Conservation (phyloP, 164 flowering plant genomes). For the Nymphaea thermarum region DNA sequence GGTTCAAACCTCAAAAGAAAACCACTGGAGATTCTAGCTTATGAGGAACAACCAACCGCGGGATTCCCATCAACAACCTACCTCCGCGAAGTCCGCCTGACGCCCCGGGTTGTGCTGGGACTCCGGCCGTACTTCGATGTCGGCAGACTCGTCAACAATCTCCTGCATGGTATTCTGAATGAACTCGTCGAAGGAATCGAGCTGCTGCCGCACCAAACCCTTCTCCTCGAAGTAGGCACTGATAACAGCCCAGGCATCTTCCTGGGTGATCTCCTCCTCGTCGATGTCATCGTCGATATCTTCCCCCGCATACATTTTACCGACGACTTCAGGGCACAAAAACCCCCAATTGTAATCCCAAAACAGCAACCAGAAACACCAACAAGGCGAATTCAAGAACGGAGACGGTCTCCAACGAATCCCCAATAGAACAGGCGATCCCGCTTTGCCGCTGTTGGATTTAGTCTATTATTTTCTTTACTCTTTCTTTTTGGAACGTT, state of each 20-base stretch:
- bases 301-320: conserved; percentile 20
- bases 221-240: conserved; percentile 95
- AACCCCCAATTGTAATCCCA: not conserved
- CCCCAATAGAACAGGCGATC: no score
- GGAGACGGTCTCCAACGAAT: no score
- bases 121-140: conserved; percentile 95
- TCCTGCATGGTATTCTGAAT: conserved; percentile 99
- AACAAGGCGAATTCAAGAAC: no score
- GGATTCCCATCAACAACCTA: conserved; percentile 5
- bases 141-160: conserved; percentile 91
- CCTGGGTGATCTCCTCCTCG: conserved; percentile 93
- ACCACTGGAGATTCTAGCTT: no score
- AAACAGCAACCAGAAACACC: no score
- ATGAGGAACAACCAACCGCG: no score
- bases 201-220: conserved; percentile 90
- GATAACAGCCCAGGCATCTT: conserved; percentile 97
- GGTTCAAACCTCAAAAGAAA: no score
- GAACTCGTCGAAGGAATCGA: conserved; percentile 95
- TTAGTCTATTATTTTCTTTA: no score
- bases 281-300: conserved; percentile 33
- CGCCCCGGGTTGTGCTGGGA: conserved; percentile 97
- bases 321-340: not conserved
- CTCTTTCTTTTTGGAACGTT: no score
- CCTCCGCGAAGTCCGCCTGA: conserved; percentile 84
- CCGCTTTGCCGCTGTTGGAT: no score